These are phyloP conservation scores for Lepidopterella palustris DNA, from an alignment of 495 filamentous ascomycete genomes.

Conservation along the genomic window DNA sequence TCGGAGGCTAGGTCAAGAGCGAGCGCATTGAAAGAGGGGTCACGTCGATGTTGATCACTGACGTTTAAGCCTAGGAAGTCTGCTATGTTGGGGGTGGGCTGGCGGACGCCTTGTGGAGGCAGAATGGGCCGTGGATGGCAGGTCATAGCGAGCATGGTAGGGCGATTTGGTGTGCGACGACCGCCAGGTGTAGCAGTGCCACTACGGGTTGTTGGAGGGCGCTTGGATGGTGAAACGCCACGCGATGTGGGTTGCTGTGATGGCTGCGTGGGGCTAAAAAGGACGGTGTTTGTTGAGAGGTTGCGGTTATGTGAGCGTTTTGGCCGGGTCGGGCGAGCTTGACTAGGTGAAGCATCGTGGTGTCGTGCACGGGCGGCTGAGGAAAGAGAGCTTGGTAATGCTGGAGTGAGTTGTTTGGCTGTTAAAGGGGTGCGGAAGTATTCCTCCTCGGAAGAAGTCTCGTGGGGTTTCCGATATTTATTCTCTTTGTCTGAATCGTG, in stretches of 20 bases:
- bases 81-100: constrained; percentile 49
- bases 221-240: constrained; percentile 8
- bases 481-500: constrained; percentile 16
- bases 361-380: neutral
- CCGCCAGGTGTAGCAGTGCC: constrained; percentile 20
- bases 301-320: constrained; percentile 53
- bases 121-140: constrained; percentile 47
- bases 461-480: neutral
- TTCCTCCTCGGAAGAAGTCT: constrained; percentile 18
- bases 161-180: constrained; percentile 46
- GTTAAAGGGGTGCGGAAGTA: constrained; percentile 35
- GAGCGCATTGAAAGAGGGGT: constrained; percentile 45
- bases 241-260: constrained; percentile 33
- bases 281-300: constrained; percentile 68
- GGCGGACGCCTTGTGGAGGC: constrained; percentile 45
- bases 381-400: constrained; percentile 10
- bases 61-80: constrained; percentile 40
- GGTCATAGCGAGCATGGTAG: constrained; percentile 29
- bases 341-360: constrained; percentile 5
- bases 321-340: constrained; percentile 27
- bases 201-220: constrained; percentile 12
- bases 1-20: constrained; percentile 67
- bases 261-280: constrained; percentile 54
- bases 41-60: constrained; percentile 23
- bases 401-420: constrained; percentile 15